Conservation (phyloP, 2,329 filamentous ascomycete genomes). For the Colletotrichum liriopes region DNA sequence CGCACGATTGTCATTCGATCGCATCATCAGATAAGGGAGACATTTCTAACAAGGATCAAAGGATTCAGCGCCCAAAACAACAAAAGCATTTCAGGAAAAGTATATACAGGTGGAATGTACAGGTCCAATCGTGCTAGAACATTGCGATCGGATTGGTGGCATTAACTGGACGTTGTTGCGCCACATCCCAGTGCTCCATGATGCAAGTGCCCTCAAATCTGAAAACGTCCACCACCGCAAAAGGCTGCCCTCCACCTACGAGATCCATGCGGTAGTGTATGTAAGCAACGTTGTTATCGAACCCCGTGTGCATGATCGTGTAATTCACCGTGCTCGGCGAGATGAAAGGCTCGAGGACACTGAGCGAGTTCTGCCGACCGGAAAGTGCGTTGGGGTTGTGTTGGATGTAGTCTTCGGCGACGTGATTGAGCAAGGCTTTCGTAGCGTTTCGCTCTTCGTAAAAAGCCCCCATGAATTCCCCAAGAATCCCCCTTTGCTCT, state of each 20-base stretch:
- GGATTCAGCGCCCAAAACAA: background rate
- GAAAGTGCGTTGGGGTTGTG: constrained; percentile 41
- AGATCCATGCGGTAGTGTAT: constrained; percentile 39
- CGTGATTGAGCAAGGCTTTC: constrained; percentile 33
- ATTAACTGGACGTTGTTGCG: constrained; percentile 27
- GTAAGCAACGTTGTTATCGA: constrained; percentile 29
- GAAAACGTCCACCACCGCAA: constrained; percentile 39
- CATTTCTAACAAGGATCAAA: background rate
- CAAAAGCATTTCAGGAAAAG: too few relatives aligned
- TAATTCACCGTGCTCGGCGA: constrained; percentile 30
- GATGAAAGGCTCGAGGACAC: constrained; percentile 19
- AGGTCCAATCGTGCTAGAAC: constrained; percentile 1
- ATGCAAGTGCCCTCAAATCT: constrained; percentile 42
- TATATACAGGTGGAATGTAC: too few relatives aligned
- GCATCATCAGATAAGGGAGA: too few relatives aligned
- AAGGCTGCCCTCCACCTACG: constrained; percentile 1
- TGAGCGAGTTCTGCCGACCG: constrained; percentile 24
- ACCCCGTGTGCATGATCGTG: constrained; percentile 22
- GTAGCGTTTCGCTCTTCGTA: constrained; percentile 29
- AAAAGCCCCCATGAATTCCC: constrained; percentile 31
- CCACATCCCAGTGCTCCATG: constrained; percentile 43
- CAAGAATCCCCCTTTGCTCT: constrained; percentile 28
- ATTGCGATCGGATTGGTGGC: constrained; percentile 36
- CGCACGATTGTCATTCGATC: background rate
- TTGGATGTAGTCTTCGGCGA: constrained; percentile 40